These are phyloP conservation scores for Saccharomyces hybrid DNA, from an alignment of 1,139 yeast species.

Conservation along the genomic window DNA sequence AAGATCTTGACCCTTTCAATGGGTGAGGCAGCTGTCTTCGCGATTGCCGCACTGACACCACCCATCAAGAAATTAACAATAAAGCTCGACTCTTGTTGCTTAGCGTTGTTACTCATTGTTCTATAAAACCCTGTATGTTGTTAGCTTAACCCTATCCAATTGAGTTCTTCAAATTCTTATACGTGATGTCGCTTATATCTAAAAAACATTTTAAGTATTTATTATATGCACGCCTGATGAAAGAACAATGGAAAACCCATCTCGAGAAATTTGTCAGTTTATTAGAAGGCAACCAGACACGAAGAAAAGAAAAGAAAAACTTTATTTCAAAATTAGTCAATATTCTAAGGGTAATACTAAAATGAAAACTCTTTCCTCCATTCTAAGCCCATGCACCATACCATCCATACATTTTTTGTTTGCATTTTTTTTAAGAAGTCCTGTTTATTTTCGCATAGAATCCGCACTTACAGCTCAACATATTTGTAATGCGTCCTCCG, in stretches of 20 bases:
- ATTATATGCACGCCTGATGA: neutral
- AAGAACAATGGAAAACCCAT: neutral
- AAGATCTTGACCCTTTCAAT: too few relatives aligned
- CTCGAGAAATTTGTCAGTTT: neutral
- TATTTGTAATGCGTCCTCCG: neutral
- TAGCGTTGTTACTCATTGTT: neutral
- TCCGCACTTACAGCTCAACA: neutral
- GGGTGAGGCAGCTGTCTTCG: too few relatives aligned
- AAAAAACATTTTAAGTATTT: too few relatives aligned
- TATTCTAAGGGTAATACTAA: neutral
- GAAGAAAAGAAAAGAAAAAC: neutral
- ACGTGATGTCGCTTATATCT: too few relatives aligned
- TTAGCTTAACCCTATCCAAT: neutral
- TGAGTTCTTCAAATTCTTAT: neutral
- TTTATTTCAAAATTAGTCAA: neutral
- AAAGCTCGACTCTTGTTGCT: constrained; percentile 24
- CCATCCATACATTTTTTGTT: neutral
- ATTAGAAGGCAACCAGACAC: neutral
- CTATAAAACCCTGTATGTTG: neutral
- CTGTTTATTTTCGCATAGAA: neutral
- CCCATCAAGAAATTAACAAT: too few relatives aligned
- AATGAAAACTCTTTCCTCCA: neutral
- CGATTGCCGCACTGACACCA: too few relatives aligned
- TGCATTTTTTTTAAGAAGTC: too few relatives aligned
- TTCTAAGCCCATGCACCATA: neutral